Evolutionary conservation across 768 basidiomycete species (phyloP).

Genomic region (Suillus tomentosus): DNA sequence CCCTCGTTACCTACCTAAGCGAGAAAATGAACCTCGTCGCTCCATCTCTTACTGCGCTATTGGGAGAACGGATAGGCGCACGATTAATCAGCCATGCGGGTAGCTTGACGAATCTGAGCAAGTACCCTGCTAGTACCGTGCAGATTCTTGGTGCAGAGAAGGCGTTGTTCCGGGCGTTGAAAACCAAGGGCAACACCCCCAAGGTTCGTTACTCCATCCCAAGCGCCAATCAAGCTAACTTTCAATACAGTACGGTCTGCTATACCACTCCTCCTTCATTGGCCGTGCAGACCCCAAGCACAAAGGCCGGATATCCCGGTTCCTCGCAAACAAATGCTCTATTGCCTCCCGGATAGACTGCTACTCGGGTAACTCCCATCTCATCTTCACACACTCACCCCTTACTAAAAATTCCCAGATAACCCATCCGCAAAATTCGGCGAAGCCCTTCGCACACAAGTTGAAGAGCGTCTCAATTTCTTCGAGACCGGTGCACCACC

Average conservation of each 20-base stretch:
- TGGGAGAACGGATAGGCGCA: slow-evolving; percentile 92
- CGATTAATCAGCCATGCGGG: slow-evolving; percentile 95
- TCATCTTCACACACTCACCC: background rate
- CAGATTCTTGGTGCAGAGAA: slow-evolving; percentile 99
- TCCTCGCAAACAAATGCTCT: slow-evolving; percentile 97
- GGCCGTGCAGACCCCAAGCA: slow-evolving; percentile 91
- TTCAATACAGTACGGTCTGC: slow-evolving; percentile 79
- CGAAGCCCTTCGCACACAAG: slow-evolving; percentile 90
- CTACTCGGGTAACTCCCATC: slow-evolving; percentile 64
- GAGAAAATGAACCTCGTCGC: slow-evolving; percentile 99
- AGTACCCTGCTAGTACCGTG: slow-evolving; percentile 97
- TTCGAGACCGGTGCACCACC: slow-evolving; percentile 92
- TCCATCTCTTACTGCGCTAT: slow-evolving; percentile 86
- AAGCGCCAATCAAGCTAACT: background rate
- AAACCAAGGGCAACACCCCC: slow-evolving; percentile 98
- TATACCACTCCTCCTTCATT: slow-evolving; percentile 97
- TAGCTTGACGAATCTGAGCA: slow-evolving; percentile 93
- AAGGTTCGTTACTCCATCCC: slow-evolving; percentile 53
- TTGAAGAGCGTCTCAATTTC: slow-evolving; percentile 93
- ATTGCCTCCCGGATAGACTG: slow-evolving; percentile 98
- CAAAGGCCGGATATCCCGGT: slow-evolving; percentile 98
- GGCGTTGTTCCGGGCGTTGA: slow-evolving; percentile 93
- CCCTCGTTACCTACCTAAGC: slow-evolving; percentile 78
- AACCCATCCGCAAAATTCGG: slow-evolving; percentile 91
- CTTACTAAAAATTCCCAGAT: slow-evolving; percentile 42